Percentiles rank a stretch among this genome's conserved stretches.
Conservation (phyloP, 441 rosid species). For the Corymbia citriodora region DNA sequence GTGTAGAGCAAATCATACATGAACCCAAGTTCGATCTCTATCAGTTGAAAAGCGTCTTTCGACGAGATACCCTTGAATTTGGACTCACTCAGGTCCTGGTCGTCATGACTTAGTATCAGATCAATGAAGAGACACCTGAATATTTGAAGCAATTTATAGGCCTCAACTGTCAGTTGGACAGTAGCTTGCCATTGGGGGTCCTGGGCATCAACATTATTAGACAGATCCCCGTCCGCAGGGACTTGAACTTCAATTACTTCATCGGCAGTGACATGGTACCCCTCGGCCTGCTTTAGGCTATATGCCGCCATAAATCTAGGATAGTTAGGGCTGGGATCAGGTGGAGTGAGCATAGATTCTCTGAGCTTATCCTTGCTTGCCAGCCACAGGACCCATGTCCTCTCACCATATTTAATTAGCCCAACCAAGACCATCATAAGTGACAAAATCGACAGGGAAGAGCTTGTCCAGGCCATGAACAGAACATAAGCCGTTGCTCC, state of each 20-base stretch:
- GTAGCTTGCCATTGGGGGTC: background rate
- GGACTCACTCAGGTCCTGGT: conserved; percentile 22
- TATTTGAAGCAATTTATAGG: conserved; percentile 21
- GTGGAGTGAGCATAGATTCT: too few relatives aligned
- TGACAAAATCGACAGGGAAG: conserved; percentile 10
- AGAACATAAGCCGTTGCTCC: conserved; percentile 8
- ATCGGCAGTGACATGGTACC: background rate
- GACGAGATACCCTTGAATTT: background rate
- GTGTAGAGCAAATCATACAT: conserved; percentile 1
- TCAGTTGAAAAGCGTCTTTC: conserved; percentile 21
- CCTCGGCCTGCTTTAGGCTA: conserved; percentile 5
- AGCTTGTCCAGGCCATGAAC: too few relatives aligned
- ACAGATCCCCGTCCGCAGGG: background rate
- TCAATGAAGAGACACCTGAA: conserved; percentile 36
- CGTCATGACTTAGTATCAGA: conserved; percentile 31
- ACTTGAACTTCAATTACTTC: background rate
- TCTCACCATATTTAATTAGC: conserved; percentile 22
- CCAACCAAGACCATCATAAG: conserved; percentile 14
- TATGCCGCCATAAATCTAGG: conserved; percentile 10
- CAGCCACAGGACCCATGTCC: conserved; percentile 19
- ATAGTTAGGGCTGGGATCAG: too few relatives aligned
- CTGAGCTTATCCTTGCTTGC: conserved; percentile 20
- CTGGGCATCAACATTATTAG: background rate
- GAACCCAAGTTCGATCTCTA: background rate
- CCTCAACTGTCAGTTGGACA: background rate